phyloP scores from a whole-genome alignment of 2,329 filamentous ascomycete species.

The Epicoccum sorghinum region DNA sequence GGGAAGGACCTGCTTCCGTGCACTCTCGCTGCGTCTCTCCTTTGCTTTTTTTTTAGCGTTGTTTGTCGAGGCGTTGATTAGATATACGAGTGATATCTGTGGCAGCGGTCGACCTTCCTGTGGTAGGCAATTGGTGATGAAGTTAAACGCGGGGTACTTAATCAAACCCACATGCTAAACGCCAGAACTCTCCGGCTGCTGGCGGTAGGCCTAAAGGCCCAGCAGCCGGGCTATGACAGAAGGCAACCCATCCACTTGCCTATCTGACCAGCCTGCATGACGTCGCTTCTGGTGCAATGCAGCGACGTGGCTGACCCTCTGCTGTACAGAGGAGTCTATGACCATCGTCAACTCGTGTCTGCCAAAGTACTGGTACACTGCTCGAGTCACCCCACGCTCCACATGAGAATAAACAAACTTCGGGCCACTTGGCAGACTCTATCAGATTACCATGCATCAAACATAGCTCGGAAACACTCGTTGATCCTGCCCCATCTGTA shows the following conservation, averaged over 20 bases:
- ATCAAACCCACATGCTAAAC: slow-evolving; percentile 9
- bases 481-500: background rate
- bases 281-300: slow-evolving; percentile 3
- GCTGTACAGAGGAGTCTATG: background rate
- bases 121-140: background rate
- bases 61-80: slow-evolving; percentile 18
- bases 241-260: background rate
- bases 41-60: slow-evolving; percentile 13
- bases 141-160: slow-evolving; percentile 8
- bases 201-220: background rate
- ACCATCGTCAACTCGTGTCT: background rate
- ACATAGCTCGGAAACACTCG: background rate
- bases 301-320: background rate
- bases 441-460: background rate
- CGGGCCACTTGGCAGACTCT: slow-evolving; percentile 18
- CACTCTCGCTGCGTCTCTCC: slow-evolving; percentile 24
- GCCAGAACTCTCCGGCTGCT: slow-evolving; percentile 8
- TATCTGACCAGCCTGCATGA: slow-evolving; percentile 9
- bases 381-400: slow-evolving; percentile 6
- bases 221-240: background rate
- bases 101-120: slow-evolving; percentile 5
- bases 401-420: slow-evolving; percentile 13
- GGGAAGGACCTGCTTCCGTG: slow-evolving; percentile 25
- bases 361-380: background rate
- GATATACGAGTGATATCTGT: background rate